Conservation (phyloP, 345 rosid species). For the Firmiana major region DNA sequence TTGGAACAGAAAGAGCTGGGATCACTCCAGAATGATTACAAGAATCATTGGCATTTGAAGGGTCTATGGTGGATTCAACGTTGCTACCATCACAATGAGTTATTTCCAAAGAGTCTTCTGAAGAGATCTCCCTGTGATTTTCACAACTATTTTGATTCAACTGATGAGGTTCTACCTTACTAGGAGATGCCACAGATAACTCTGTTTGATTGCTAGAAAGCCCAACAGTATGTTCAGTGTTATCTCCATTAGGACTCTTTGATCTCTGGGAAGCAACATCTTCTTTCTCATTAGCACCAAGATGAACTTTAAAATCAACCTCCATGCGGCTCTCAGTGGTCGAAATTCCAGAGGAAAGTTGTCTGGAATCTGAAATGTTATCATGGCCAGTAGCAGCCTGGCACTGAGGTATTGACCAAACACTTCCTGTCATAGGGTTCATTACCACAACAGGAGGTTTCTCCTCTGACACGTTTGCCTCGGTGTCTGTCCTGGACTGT, state of each 20-base stretch:
- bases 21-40: background rate
- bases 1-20: background rate
- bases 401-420: background rate
- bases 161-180: constrained; percentile 5
- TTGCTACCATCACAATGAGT: background rate
- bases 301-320: constrained; percentile 6
- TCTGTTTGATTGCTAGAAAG: constrained; percentile 13
- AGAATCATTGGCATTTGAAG: background rate
- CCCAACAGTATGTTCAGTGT: constrained; percentile 2
- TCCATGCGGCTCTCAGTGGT: constrained; percentile 9
- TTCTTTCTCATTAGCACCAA: background rate
- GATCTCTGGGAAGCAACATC: background rate
- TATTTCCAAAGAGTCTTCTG: background rate
- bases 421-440: background rate
- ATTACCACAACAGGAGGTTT: background rate
- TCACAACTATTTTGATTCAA: background rate
- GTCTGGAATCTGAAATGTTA: background rate
- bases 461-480: background rate
- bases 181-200: constrained; percentile 10
- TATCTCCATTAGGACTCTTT: background rate
- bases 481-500: background rate
- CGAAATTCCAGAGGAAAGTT: background rate
- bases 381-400: background rate
- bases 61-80: background rate
- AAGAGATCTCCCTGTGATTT: background rate